Conservation (phyloP, 306 rosid genomes). For the Biancaea sappan region DNA sequence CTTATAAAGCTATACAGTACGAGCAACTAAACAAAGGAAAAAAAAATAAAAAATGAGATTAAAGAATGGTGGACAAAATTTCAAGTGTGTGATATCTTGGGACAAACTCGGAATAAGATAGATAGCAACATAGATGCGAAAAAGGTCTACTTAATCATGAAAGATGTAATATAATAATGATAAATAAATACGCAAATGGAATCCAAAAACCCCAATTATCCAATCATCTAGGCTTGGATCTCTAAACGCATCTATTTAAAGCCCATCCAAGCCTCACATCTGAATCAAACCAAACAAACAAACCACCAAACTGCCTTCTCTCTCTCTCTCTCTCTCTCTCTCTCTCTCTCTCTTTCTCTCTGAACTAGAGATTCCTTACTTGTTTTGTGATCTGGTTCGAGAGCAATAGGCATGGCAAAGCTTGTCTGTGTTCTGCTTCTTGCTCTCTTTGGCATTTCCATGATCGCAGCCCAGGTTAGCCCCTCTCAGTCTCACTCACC, state of each 20-base stretch:
- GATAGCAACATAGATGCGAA: constrained; percentile 5
- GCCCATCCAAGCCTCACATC: constrained; percentile 26
- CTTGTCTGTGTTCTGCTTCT: constrained; percentile 50
- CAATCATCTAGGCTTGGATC: not conserved
- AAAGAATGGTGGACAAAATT: constrained; percentile 9
- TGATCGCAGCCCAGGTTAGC: constrained; percentile 49
- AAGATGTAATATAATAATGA: not conserved
- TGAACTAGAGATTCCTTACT: too few species aligned
- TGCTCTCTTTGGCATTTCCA: constrained; percentile 52
- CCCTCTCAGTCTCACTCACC: not conserved
- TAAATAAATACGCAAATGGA: not conserved
- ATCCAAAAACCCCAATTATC: constrained; percentile 25
- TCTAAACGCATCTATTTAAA: constrained; percentile 39
- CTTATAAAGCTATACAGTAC: too few species aligned
- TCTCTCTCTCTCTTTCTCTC: not conserved
- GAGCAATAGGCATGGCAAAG: constrained; percentile 42
- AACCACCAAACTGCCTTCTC: not conserved
- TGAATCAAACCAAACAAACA: constrained; percentile 36
- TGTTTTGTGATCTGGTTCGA: not conserved
- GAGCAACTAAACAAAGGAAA: too few species aligned
- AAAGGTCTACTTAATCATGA: constrained; percentile 15
- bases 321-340: not conserved
- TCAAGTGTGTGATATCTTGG: not conserved
- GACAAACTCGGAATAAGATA: constrained; percentile 15
- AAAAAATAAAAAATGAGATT: too few species aligned